Evolutionary conservation across 2,329 filamentous ascomycete species (phyloP).

Genomic region (Macrophomina pseudophaseolina): DNA sequence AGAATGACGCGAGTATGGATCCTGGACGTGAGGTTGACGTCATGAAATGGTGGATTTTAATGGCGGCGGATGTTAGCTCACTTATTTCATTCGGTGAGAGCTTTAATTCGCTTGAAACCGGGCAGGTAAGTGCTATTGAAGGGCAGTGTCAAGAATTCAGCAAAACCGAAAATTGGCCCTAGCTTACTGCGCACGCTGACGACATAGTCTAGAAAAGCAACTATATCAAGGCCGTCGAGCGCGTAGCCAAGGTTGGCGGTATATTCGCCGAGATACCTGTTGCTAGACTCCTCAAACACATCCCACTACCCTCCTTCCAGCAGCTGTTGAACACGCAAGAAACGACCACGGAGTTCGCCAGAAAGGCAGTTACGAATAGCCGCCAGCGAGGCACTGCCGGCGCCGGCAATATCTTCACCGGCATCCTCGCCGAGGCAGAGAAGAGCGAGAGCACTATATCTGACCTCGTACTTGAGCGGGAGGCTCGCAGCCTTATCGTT

Average conservation of each 20-base stretch:
- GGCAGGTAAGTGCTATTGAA: constrained; percentile 34
- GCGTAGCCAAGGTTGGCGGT: constrained; percentile 41
- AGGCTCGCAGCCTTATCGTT: constrained; percentile 41
- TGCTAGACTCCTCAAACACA: no score
- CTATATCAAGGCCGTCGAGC: constrained; percentile 43
- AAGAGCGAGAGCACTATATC: no score
- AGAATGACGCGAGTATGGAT: constrained; percentile 29
- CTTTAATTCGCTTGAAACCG: constrained; percentile 46
- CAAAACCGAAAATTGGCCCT: not conserved
- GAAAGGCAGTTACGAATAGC: no score
- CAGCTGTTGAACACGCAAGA: no score
- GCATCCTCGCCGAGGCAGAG: no score
- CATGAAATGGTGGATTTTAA: constrained; percentile 46
- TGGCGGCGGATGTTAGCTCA: constrained; percentile 37
- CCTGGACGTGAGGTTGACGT: constrained; percentile 38
- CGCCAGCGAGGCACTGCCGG: no score
- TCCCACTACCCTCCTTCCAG: no score
- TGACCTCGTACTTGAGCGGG: no score
- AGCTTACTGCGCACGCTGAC: no score
- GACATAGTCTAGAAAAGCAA: constrained; percentile 34
- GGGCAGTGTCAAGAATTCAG: not conserved
- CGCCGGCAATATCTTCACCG: no score
- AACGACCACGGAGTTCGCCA: no score
- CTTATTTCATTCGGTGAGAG: constrained; percentile 47
- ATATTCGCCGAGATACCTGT: constrained; percentile 43